phyloP scores from a whole-genome alignment of 2,329 filamentous ascomycete species.

The Diaporthe longicolla region DNA sequence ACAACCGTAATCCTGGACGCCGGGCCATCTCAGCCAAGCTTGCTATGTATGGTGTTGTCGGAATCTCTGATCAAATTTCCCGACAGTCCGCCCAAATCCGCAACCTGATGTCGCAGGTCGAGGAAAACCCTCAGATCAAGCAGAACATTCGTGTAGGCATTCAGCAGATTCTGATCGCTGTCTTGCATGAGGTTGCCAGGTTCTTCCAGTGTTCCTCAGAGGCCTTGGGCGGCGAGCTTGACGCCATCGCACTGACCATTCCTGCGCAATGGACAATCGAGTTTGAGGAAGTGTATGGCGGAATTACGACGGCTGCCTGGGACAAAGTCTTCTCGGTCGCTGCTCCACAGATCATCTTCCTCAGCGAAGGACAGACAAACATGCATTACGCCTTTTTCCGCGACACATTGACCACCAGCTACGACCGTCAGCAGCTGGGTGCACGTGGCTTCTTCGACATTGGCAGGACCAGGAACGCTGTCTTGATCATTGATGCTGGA shows the following conservation, averaged over 20 bases:
- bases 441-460: neutral
- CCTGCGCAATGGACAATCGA: constrained; percentile 15
- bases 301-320: neutral
- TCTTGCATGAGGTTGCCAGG: neutral
- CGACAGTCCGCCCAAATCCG: neutral
- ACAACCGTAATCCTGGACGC: neutral
- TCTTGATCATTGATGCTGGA: neutral
- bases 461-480: neutral
- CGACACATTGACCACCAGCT: too few species aligned
- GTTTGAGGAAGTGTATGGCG: constrained; percentile 9
- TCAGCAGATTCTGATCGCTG: neutral
- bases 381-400: neutral
- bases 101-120: neutral
- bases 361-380: neutral
- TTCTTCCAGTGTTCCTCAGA: accelerated
- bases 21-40: constrained; percentile 2
- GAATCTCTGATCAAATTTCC: neutral
- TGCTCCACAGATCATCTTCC: constrained; percentile 4
- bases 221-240: neutral
- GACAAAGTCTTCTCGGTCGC: neutral
- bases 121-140: neutral
- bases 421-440: neutral
- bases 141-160: neutral
- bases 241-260: neutral
- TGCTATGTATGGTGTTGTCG: neutral